Evolutionary conservation across 768 basidiomycete genomes (phyloP).

Genomic region (Rhodotorula paludigena): DNA sequence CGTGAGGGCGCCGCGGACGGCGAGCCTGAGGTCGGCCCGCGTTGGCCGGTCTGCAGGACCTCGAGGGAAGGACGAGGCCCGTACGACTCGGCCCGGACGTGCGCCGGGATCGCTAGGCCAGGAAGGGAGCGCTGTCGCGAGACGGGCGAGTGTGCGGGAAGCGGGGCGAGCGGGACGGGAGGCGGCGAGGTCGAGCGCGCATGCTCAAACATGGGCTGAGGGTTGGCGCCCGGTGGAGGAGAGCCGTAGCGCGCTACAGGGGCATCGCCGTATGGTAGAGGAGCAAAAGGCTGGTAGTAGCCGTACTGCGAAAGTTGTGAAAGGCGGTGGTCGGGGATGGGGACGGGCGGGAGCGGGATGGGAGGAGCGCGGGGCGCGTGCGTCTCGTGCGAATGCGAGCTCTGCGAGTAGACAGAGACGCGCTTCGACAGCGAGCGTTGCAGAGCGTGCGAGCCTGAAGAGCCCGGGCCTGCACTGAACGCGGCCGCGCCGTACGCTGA

Average conservation of each 20-base stretch:
- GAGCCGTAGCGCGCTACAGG: background rate
- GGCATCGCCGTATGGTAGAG: background rate
- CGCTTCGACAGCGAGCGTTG: constrained; percentile 15
- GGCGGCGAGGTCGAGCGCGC: constrained; percentile 13
- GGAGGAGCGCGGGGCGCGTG: background rate
- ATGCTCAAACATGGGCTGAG: background rate
- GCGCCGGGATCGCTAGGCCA: constrained; percentile 11
- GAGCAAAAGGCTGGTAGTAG: background rate
- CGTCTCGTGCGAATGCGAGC: constrained; percentile 20
- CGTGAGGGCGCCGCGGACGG: background rate
- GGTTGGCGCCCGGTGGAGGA: background rate
- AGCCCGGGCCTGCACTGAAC: background rate
- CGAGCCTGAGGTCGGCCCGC: too few species aligned
- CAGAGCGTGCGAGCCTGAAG: background rate
- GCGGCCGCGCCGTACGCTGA: too few species aligned
- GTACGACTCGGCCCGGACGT: constrained; percentile 1
- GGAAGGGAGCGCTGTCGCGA: background rate
- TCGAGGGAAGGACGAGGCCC: constrained; percentile 8
- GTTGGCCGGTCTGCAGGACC: constrained; percentile 6
- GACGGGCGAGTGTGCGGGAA: background rate
- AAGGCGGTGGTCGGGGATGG: constrained; percentile 19
- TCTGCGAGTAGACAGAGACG: constrained; percentile 12
- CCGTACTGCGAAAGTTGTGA: background rate
- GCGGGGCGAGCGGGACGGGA: background rate
- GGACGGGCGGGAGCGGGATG: background rate